Conservation (phyloP, 352 stramenopile genomes). For the Pythium utonaiense region DNA sequence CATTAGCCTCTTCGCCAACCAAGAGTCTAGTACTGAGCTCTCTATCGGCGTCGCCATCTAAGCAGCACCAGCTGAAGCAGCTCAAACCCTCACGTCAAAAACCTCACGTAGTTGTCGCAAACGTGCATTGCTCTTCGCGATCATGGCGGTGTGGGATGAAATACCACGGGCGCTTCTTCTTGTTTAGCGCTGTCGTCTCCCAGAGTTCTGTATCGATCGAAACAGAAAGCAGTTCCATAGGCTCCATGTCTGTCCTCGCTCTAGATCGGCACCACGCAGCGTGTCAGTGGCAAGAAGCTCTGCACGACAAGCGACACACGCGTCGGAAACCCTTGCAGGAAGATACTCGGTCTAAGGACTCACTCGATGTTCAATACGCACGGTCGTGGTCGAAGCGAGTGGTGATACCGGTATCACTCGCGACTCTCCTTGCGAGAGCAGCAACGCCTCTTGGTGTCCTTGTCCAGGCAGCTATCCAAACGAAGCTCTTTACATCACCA, state of each 20-base stretch:
- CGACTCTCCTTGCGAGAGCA: not conserved
- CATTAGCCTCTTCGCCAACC: not conserved
- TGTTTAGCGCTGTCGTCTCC: constrained; percentile 8
- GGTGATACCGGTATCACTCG: not conserved
- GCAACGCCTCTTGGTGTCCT: not conserved
- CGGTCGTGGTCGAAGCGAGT: not conserved
- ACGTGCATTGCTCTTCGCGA: not conserved
- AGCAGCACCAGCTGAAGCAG: not conserved
- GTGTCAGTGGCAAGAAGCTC: not conserved
- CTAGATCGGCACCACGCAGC: constrained; percentile 4
- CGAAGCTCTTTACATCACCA: not conserved
- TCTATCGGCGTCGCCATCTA: not conserved
- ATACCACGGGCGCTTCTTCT: constrained; percentile 12
- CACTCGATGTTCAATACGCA: not conserved
- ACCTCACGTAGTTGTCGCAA: not conserved
- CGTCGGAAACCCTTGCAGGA: not conserved
- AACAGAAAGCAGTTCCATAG: not conserved
- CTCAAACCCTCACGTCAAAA: not conserved
- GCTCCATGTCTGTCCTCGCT: not conserved
- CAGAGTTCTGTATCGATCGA: not conserved
- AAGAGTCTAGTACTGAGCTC: not conserved
- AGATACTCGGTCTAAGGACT: too few relatives aligned
- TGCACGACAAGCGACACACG: not conserved
- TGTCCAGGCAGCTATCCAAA: not conserved
- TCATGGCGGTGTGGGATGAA: constrained; percentile 19